Conservation (phyloP, 2,329 filamentous ascomycete genomes). For the Diaporthe longicolla region DNA sequence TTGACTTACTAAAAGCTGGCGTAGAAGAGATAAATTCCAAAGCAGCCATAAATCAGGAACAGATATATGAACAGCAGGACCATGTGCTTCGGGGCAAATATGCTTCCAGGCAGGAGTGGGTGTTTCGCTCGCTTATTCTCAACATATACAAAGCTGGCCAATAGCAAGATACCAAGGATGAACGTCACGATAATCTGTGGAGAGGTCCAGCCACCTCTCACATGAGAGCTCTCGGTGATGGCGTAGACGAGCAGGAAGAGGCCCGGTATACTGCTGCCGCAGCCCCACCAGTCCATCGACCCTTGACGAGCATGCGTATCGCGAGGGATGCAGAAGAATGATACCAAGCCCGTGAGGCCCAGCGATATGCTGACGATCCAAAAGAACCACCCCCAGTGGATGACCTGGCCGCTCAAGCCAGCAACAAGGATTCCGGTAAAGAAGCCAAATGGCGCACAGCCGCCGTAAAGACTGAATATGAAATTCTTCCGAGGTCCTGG, state of each 20-base stretch:
- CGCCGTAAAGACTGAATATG: slow-evolving; percentile 64
- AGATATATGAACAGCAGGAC: background rate
- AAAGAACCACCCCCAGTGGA: slow-evolving; percentile 72
- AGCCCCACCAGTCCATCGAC: slow-evolving; percentile 75
- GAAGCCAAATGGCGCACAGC: slow-evolving; percentile 61
- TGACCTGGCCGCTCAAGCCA: slow-evolving; percentile 67
- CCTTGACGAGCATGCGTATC: slow-evolving; percentile 51
- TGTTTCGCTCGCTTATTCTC: background rate
- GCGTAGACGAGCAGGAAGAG: slow-evolving; percentile 76
- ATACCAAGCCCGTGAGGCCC: slow-evolving; percentile 56
- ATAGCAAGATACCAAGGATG: slow-evolving; percentile 56
- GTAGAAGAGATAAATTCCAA: slow-evolving; percentile 63
- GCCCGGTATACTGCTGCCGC: slow-evolving; percentile 67
- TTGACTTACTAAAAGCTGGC: slow-evolving; percentile 71
- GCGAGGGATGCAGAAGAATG: slow-evolving; percentile 35
- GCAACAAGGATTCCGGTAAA: slow-evolving; percentile 71
- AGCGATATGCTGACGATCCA: slow-evolving; percentile 67
- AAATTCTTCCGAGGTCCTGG: slow-evolving; percentile 74
- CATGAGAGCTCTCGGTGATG: slow-evolving; percentile 76
- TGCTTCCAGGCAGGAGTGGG: slow-evolving; percentile 16
- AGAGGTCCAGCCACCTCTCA: slow-evolving; percentile 72
- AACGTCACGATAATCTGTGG: slow-evolving; percentile 76
- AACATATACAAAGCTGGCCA: background rate
- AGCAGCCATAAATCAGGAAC: slow-evolving; percentile 12
- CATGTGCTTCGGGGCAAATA: slow-evolving; percentile 22